Evolutionary conservation across 352 stramenopile species (phyloP).

Genomic region (Globisporangium iwayamae): DNA sequence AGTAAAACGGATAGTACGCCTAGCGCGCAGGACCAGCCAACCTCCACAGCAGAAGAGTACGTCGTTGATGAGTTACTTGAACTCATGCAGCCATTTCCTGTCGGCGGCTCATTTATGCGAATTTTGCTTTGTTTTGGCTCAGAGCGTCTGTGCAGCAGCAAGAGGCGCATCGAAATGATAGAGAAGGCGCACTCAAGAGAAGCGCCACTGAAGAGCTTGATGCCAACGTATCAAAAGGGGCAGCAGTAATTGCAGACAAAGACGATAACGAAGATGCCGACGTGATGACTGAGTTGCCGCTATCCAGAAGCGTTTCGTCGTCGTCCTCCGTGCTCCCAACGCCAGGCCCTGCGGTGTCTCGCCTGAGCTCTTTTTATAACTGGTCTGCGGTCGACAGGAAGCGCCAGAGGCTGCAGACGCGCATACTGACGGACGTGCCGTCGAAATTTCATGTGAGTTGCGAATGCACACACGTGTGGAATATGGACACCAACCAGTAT

Average conservation of each 20-base stretch:
- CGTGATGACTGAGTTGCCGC: constrained; percentile 13
- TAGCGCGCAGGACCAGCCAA: background rate
- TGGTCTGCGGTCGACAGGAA: constrained; percentile 34
- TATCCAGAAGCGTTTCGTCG: constrained; percentile 9
- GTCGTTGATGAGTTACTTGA: background rate
- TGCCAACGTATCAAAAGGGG: background rate
- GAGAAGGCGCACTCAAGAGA: background rate
- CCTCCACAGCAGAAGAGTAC: background rate
- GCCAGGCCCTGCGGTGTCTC: constrained; percentile 4
- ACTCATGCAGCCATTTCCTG: background rate
- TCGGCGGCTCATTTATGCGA: background rate
- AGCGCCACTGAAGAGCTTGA: constrained; percentile 1
- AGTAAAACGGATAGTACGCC: background rate
- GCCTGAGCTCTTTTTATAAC: constrained; percentile 23
- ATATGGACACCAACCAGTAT: background rate
- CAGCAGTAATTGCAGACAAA: background rate
- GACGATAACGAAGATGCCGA: background rate
- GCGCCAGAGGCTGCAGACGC: constrained; percentile 24
- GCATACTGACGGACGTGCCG: constrained; percentile 13
- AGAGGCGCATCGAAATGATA: background rate
- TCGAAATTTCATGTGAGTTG: constrained; percentile 18
- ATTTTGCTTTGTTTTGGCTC: background rate
- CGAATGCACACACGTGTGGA: background rate
- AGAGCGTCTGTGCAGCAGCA: background rate
- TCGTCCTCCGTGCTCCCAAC: constrained; percentile 16